Base-by-base conservation (phyloP, 208 protist genomes). In the Herpetomonas tarakana region DNA sequence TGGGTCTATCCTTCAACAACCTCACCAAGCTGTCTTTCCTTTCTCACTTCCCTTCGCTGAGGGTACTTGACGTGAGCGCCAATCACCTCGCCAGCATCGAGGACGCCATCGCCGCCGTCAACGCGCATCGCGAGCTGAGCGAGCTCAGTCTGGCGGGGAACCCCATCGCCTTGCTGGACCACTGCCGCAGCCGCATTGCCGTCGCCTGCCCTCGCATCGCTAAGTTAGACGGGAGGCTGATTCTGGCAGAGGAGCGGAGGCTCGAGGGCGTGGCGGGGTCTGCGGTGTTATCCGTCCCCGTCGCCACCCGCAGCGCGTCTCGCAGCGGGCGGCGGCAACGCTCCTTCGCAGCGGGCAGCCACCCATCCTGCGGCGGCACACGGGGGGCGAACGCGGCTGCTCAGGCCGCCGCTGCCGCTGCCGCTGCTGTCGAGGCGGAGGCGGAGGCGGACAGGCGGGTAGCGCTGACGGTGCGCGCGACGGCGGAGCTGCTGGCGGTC, bases 61-160 rank as follows among this genome's bases (percentile, higher is more conserved):
- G 71, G 27, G 65, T 91, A 27, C 59, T 95, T 16, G 79, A 95
- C 56, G 65, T 91, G 44, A 76, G 77, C 3, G 68, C 73, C 68
- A 95, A 95, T 58, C 50, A 62, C 52, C 26, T 95, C 2, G 60
- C 50, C n/a, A 66, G 69, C 54, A 41, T 91, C 16, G 65, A 74
- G 19, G 62, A 38, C 1, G 66, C 72, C 25, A 71, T 83, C 56
- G 49, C 38, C 6, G 58, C 62, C 11, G 27, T 89, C 9, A 31
- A 52, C 18, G 65, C 39, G 31, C 88, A 95, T 50, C 39, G 35
- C 3, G 38, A 61, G 14, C 57, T 95, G 27, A 56, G 65, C 11
- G 86, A 95, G 41, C 62, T 92, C 18, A 71, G 58, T 1, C 74
- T 95, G 24, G 50, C 68, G 25, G 88, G 86, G 26, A 90, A 86